Percentiles rank a stretch among this genome's conserved stretches.
These are phyloP conservation scores for Penicillium sp. DNA, from an alignment of 2,329 filamentous ascomycete species.

Conservation along the genomic window DNA sequence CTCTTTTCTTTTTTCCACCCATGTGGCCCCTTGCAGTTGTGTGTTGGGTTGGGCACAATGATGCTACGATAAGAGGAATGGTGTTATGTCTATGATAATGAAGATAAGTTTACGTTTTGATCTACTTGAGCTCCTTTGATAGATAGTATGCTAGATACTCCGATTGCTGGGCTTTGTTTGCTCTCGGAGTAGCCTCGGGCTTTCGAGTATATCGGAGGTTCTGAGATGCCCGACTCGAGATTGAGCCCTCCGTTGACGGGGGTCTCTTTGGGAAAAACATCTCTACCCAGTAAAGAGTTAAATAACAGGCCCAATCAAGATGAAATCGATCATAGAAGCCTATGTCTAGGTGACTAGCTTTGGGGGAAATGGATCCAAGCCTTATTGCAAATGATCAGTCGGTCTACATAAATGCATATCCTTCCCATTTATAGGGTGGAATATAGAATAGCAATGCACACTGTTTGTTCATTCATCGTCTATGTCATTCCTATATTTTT, in stretches of 20 bases:
- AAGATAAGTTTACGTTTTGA: conserved; percentile 21
- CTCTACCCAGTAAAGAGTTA: background rate
- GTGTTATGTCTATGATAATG: conserved; percentile 29
- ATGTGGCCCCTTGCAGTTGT: conserved; percentile 9
- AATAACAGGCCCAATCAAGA: background rate
- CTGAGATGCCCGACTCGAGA: background rate
- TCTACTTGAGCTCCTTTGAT: background rate
- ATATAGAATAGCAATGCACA: conserved; percentile 7
- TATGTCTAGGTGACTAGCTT: background rate
- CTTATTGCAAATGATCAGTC: background rate
- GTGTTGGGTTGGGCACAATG: conserved; percentile 15
- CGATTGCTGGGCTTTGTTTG: background rate
- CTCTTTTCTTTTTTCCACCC: conserved; percentile 13
- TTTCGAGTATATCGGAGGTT: background rate
- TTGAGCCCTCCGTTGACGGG: background rate
- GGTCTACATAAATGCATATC: background rate
- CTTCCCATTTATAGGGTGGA: background rate
- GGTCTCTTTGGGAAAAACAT: background rate
- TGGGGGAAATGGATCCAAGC: background rate
- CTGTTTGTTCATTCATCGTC: conserved; percentile 12
- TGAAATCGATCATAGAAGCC: background rate
- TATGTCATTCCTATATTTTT: conserved; percentile 13
- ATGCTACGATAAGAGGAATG: conserved; percentile 29
- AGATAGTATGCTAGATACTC: background rate
- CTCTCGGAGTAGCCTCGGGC: background rate